A percentile compares a stretch with the other conserved stretches of the same genome.
Conservation (phyloP, 768 basidiomycete species). For the Podaxis carcinomalis region DNA sequence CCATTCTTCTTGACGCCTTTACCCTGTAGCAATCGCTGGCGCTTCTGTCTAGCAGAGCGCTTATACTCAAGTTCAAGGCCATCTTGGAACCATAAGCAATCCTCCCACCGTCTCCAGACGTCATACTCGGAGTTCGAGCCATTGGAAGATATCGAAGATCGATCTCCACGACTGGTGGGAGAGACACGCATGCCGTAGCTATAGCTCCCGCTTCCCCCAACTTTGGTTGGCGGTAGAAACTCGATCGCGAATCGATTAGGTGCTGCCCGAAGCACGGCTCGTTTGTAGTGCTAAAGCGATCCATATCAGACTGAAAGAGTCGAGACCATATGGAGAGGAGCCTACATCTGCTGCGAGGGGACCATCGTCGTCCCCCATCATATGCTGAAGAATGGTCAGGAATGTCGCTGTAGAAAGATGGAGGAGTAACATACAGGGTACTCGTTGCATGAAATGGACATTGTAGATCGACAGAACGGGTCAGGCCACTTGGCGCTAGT, state of each 20-base stretch:
- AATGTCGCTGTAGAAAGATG: not conserved
- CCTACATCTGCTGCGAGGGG: conserved; percentile 22
- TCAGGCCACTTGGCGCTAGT: not conserved
- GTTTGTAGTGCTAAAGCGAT: conserved; percentile 46
- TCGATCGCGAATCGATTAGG: conserved; percentile 59
- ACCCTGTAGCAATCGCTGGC: conserved; percentile 59
- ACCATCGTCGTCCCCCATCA: conserved; percentile 20
- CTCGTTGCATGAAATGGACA: not conserved
- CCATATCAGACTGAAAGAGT: not conserved
- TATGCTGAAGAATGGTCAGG: conserved; percentile 13
- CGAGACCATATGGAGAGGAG: not conserved
- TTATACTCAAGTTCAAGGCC: conserved; percentile 62
- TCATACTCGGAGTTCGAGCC: conserved; percentile 52
- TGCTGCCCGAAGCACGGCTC: conserved; percentile 55
- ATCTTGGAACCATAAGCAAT: conserved; percentile 75
- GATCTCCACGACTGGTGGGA: conserved; percentile 35
- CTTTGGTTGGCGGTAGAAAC: conserved; percentile 53
- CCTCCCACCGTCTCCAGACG: conserved; percentile 80
- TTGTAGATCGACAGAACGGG: not conserved
- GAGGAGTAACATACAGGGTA: not conserved
- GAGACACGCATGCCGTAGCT: conserved; percentile 62
- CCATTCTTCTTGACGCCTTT: conserved; percentile 76
- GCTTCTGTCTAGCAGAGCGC: conserved; percentile 61
- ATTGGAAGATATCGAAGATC: conserved; percentile 34
- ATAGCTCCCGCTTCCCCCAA: conserved; percentile 54